Percentiles rank a stretch among this genome's conserved stretches.
These are phyloP conservation scores for Oryza officinalis DNA, from an alignment of 176 grass and related monocot species.

Conservation along the genomic window DNA sequence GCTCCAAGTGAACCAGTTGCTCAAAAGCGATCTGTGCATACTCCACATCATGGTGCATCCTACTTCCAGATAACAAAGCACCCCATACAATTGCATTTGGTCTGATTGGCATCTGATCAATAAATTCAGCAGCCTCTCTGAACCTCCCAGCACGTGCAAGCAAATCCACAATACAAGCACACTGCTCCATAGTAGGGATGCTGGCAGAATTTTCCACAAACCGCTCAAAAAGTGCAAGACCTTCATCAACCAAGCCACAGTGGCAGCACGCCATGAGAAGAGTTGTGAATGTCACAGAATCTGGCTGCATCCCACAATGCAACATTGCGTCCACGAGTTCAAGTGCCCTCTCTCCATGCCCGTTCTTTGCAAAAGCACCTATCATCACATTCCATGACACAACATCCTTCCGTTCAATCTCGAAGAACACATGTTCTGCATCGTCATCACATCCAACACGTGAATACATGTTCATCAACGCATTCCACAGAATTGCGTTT, in stretches of 20 bases:
- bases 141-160: conserved; percentile 72
- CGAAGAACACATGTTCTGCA: conserved; percentile 55
- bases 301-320: conserved; percentile 26
- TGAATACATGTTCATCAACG: conserved; percentile 68
- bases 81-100: conserved; percentile 65
- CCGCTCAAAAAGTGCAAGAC: conserved; percentile 52
- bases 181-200: conserved; percentile 56
- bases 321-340: conserved; percentile 49
- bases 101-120: conserved; percentile 36
- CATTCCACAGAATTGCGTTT: conserved; percentile 41
- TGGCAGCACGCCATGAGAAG: conserved; percentile 63
- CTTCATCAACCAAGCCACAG: conserved; percentile 59
- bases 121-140: conserved; percentile 45
- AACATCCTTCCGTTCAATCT: conserved; percentile 47
- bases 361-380: conserved; percentile 52
- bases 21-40: conserved; percentile 63
- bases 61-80: conserved; percentile 56
- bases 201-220: conserved; percentile 29
- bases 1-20: conserved; percentile 59
- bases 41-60: conserved; percentile 59
- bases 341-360: conserved; percentile 52
- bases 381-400: conserved; percentile 81
- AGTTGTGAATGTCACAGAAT: conserved; percentile 57
- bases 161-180: conserved; percentile 68
- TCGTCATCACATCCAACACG: conserved; percentile 43